Base-by-base conservation (phyloP, 345 rosid species). In the Eucalyptus pauciflora region DNA sequence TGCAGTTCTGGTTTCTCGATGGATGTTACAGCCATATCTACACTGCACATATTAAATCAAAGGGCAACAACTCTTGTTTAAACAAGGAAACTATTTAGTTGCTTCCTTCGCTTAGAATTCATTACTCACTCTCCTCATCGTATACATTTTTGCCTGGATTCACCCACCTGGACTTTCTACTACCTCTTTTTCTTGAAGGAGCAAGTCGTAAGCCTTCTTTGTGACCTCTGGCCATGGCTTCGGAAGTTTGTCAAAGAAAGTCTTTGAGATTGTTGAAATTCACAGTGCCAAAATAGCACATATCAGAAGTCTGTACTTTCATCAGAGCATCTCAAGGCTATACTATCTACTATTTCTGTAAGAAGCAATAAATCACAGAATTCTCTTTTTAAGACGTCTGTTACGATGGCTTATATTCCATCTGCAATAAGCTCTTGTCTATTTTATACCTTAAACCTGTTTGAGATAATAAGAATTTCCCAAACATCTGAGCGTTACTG, bases 271-370 rank as follows among this genome's bases (percentile, higher is more conserved):
- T 46, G 31, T 22, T 83, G 86, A 83, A 46, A 83, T 83, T 25
- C 29, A 85, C 33, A 25, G 50, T 2, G 5, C 5, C 87, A 86
- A 86, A 50, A 13, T 48, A 29, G 5, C 58, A 50, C n/a, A 29
- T 29, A 4, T 25, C 33, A 15, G 3, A 85, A 13, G 31, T 49
- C 51, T 24, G 2, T 46, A 25, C 1, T 43, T 46, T 46, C 50
- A 22, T 85, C 3, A 24, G 50, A 85, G 52, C 15, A 85, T 85
- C 2, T 5, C 1, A 46, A 85, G 51, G 7, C 20, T 85, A 37
- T 0, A 1, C 51, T 45, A 1, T 45, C 5, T 25, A 18, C 7
- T 11, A 37, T 22, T 37, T 81, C 48, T 1, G 1, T 45, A 43
- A 0, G 3, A 6, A 22, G 50, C 27, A 14, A 81, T 3, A 81